Evolutionary conservation across 148 eudicot genomes (phyloP), one percentile per base, ranked within the genome.

Genomic region (Cornus suecica): DNA sequence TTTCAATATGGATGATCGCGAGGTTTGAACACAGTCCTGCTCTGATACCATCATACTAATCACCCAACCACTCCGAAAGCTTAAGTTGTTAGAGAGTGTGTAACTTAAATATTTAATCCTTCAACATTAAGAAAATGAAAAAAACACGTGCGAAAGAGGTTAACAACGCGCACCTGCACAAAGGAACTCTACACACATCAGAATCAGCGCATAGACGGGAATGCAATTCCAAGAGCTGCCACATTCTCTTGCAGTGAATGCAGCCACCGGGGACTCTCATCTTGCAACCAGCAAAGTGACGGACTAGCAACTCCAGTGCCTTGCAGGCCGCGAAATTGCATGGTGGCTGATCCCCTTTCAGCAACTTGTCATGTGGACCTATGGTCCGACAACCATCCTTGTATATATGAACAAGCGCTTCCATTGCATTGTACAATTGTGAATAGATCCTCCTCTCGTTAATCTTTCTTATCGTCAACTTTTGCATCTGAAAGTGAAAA

Each of bases 381-480:
- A 96, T 91, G 5, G 92, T 93, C 83, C 86, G 85, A 78, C 99
- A 93, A 51, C 98, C 99, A 45, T 96, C 99, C 81, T 48, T 91
- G 63, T 88, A 96, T 72, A 93, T 91, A 72, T 93, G 99, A 26
- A 93, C 98, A 58, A 96, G 79, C 23, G 98, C 94, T 76, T 96
- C 99, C 99, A 96, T 96, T 65, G 98, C 99, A 60, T 93, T 97
- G 61, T 91, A 87, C 34, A 96, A 65, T 76, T 96, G 89, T 61
- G 77, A 37, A 81, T 96, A 96, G 23, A 83, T 80, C 65, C 80
- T 87, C 77, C 83, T 87, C 80, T 93, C 98, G 4, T 88, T 79
- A 34, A 41, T 64, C 85, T 86, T 90, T 70, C 86, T 85, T 16
- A 23, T 37, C 76, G 72, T 54, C 66, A 70, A 82, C 84, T 92